phyloP scores from a whole-genome alignment of 805 yeast genomes.

The Candida chilensis region DNA sequence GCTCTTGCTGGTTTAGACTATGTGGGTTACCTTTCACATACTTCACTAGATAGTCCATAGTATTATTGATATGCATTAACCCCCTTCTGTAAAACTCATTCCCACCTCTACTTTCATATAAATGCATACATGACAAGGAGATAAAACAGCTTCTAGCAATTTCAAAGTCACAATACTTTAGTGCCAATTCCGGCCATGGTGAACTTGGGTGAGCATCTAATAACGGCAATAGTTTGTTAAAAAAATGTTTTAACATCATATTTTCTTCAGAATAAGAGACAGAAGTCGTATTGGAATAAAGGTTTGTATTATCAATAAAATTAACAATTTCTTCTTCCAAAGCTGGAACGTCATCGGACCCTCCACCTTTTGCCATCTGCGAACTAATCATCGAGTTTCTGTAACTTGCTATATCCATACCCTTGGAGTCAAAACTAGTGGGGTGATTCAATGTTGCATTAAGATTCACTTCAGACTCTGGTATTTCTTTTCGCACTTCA shows the following conservation, averaged over 20 bases:
- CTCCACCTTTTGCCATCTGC: no score
- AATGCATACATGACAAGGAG: conserved; percentile 45
- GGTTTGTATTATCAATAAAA: conserved; percentile 9
- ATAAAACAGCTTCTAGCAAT: conserved; percentile 50
- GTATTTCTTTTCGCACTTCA: no score
- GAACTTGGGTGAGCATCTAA: conserved; percentile 52
- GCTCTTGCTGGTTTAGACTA: conserved; percentile 3
- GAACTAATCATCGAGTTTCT: no score
- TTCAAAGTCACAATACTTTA: conserved; percentile 48
- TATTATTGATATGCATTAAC: conserved; percentile 42
- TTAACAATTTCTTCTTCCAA: conserved; percentile 8
- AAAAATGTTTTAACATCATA: conserved; percentile 46
- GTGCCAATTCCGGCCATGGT: conserved; percentile 53
- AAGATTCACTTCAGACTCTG: no score
- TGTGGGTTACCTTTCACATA: conserved; percentile 18
- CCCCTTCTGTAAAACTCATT: conserved; percentile 43
- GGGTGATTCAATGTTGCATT: no score
- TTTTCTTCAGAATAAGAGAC: conserved; percentile 39
- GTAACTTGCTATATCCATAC: no score
- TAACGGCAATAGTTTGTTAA: conserved; percentile 40
- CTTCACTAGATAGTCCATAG: conserved; percentile 44
- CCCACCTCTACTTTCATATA: conserved; percentile 46
- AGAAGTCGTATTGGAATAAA: conserved; percentile 4
- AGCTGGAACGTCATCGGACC: no score
- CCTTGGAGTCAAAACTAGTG: no score